Conservation (phyloP, 2,329 filamentous ascomycete genomes). For the Aspergillus felis region DNA sequence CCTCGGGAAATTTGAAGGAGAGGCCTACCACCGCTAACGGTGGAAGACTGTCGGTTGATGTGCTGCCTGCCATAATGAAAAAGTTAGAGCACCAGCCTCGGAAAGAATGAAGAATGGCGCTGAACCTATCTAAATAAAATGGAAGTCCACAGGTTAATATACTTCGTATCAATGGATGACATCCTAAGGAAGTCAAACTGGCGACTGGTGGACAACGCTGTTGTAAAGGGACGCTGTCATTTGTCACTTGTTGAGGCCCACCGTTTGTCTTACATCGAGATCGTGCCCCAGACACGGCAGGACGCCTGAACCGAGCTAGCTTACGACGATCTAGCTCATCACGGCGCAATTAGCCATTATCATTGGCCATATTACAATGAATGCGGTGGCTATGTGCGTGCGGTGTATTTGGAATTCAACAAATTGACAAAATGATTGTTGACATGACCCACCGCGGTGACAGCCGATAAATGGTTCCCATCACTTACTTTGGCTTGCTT, state of each 20-base stretch:
- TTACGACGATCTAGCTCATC: background rate
- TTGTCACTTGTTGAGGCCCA: background rate
- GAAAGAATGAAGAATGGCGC: background rate
- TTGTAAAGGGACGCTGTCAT: background rate
- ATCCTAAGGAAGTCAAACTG: background rate
- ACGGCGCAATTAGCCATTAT: too few relatives aligned
- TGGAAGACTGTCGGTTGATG: background rate
- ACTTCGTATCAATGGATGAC: background rate
- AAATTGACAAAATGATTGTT: background rate
- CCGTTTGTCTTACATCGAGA: too few relatives aligned
- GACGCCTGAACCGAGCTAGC: background rate
- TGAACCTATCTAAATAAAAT: background rate
- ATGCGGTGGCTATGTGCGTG: too few relatives aligned
- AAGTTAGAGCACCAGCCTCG: background rate
- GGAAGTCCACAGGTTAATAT: background rate
- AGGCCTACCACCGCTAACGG: constrained; percentile 21
- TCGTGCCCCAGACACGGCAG: background rate
- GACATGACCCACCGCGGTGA: background rate
- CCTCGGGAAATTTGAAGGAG: constrained; percentile 16
- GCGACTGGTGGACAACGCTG: too few relatives aligned
- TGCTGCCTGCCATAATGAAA: background rate
- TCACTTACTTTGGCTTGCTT: background rate
- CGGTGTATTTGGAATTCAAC: background rate
- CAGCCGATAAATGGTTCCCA: background rate
- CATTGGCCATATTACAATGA: background rate